Conservation (phyloP, 768 basidiomycete genomes). For the Glaciozyma antarctica region DNA sequence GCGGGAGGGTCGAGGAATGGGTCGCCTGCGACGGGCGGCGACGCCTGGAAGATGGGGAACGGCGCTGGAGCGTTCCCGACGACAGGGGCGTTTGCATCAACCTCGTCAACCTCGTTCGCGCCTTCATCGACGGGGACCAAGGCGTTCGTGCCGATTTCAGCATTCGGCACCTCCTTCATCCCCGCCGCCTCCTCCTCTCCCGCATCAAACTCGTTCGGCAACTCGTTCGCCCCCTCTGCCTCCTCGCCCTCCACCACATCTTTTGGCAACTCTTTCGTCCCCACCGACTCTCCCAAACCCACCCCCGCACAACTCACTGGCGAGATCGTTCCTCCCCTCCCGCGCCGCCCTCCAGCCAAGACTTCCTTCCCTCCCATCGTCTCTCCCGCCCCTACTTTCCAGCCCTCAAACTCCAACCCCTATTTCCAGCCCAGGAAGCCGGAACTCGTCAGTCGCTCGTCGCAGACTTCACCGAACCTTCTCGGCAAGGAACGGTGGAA, state of each 20-base stretch:
- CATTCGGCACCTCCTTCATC: not conserved
- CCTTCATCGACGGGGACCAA: not conserved
- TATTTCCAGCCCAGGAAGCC: constrained; percentile 5
- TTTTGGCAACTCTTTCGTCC: constrained; percentile 1
- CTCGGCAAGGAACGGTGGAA: constrained; percentile 23
- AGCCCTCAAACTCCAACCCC: not conserved
- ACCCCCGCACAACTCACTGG: constrained; percentile 17
- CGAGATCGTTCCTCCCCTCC: constrained; percentile 23
- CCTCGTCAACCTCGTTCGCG: not conserved
- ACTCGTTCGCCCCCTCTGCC: not conserved
- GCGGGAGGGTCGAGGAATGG: not conserved
- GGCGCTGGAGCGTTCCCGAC: not conserved
- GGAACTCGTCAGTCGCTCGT: constrained; percentile 26
- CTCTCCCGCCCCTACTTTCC: not conserved
- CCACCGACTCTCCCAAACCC: not conserved
- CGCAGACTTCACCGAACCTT: constrained; percentile 33
- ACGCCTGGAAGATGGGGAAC: not conserved
- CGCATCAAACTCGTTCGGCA: not conserved
- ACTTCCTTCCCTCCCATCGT: not conserved
- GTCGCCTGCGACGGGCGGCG: not conserved
- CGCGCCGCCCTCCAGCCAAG: constrained; percentile 10
- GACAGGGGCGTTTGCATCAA: not conserved
- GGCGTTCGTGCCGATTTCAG: constrained; percentile 14
- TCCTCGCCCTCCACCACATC: not conserved
- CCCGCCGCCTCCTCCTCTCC: not conserved